Percentiles rank a stretch among this genome's conserved stretches.
Evolutionary conservation across 2,329 filamentous ascomycete genomes (phyloP).

Genomic region (Alternaria triticimaculans): DNA sequence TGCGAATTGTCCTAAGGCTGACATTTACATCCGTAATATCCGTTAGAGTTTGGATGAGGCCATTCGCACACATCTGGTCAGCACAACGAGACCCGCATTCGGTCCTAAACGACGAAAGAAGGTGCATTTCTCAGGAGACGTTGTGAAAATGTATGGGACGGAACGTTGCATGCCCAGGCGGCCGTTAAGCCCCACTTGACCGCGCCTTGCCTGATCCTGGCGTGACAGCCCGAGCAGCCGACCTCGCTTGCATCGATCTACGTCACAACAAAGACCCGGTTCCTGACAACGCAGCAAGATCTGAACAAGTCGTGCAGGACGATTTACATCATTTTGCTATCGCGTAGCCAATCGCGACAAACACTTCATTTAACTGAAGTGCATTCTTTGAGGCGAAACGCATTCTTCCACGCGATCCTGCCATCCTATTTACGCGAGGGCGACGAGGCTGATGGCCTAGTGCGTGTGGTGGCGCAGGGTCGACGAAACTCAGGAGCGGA

Average conservation of each 20-base stretch:
- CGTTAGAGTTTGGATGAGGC: not conserved
- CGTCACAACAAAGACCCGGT: constrained; percentile 13
- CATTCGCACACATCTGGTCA: not conserved
- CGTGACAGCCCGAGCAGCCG: constrained; percentile 11
- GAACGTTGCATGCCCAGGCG: constrained; percentile 12
- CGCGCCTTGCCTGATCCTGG: constrained; percentile 16
- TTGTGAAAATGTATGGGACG: constrained; percentile 8
- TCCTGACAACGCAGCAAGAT: constrained; percentile 14
- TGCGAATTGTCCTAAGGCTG: not conserved
- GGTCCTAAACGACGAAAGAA: not conserved
- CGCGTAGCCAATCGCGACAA: constrained; percentile 14
- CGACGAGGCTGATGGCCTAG: constrained; percentile 8
- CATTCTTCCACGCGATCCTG: constrained; percentile 20
- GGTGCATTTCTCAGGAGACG: not conserved
- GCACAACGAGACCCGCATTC: not conserved
- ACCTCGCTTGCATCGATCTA: constrained; percentile 12
- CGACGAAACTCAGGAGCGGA: not conserved
- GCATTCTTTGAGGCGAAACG: constrained; percentile 9
- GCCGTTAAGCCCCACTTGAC: constrained; percentile 14
- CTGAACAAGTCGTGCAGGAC: not conserved
- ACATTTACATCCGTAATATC: not conserved
- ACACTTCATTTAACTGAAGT: constrained; percentile 15
- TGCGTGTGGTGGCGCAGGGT: constrained; percentile 4
- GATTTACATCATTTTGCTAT: constrained; percentile 31
- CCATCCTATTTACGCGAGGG: constrained; percentile 16